Conservation (phyloP, 257 asterid species). For the Solanum dulcamara region DNA sequence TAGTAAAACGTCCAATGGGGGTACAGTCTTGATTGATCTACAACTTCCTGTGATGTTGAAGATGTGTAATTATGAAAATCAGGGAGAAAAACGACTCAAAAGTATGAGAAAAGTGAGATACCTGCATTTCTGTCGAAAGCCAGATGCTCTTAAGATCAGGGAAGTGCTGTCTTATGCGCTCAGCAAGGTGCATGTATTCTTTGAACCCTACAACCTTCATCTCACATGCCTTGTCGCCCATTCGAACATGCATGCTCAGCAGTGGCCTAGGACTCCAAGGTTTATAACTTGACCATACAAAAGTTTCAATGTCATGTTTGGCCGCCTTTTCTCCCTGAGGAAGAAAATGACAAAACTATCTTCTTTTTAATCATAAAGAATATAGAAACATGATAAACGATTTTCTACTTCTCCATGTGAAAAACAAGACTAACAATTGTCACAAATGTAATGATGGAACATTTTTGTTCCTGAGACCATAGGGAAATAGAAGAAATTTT, state of each 20-base stretch:
- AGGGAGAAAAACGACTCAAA: background rate
- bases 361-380: background rate
- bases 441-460: background rate
- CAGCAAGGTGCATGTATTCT: slow-evolving; percentile 71
- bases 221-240: slow-evolving; percentile 97
- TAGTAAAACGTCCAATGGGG: slow-evolving; percentile 64
- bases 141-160: slow-evolving; percentile 65
- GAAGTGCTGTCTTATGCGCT: slow-evolving; percentile 48
- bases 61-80: background rate
- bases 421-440: background rate
- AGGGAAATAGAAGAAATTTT: background rate
- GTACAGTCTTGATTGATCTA: slow-evolving; percentile 43
- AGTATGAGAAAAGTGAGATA: background rate
- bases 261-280: slow-evolving; percentile 83
- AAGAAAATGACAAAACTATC: background rate
- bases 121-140: slow-evolving; percentile 99
- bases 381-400: background rate
- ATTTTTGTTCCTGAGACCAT: background rate
- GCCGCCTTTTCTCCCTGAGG: slow-evolving; percentile 2
- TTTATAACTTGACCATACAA: slow-evolving; percentile 74
- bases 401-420: background rate
- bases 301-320: slow-evolving; percentile 39
- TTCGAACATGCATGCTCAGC: slow-evolving; percentile 85
- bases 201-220: slow-evolving; percentile 83
- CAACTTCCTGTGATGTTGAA: slow-evolving; percentile 43